A percentile compares a stretch with the other conserved stretches of the same genome.
Evolutionary conservation across 305 asterid genomes (phyloP).

Genomic region (Plantago coronopus): DNA sequence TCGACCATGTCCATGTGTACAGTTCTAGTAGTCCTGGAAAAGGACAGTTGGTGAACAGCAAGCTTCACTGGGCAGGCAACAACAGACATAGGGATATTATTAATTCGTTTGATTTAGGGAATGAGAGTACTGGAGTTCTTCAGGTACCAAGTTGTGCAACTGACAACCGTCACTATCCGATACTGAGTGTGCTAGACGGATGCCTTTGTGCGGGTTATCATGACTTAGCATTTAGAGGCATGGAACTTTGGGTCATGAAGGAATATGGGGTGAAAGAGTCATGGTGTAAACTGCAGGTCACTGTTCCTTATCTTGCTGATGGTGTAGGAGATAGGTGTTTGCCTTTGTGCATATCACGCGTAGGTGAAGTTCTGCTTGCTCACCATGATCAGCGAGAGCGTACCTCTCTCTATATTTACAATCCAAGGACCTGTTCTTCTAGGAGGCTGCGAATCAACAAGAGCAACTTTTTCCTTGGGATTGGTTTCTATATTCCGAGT

Average conservation of each 20-base stretch:
- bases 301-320: constrained; percentile 17
- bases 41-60: constrained; percentile 35
- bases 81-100: constrained; percentile 11
- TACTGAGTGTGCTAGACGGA: no score
- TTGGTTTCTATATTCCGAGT: no score
- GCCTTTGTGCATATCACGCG: no score
- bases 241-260: constrained; percentile 34
- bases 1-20: constrained; percentile 1
- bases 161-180: no score
- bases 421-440: constrained; percentile 4
- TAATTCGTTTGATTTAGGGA: constrained; percentile 32
- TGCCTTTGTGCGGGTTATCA: constrained; percentile 14
- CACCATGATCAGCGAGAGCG: no score
- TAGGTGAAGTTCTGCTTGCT: constrained; percentile 25
- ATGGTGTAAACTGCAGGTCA: constrained; percentile 30
- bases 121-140: constrained; percentile 5
- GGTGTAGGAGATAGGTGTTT: neutral
- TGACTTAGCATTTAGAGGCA: neutral
- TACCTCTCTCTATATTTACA: constrained; percentile 8
- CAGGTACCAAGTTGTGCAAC: constrained; percentile 28
- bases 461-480: no score
- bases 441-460: no score
- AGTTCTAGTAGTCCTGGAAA: neutral
- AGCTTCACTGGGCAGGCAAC: constrained; percentile 36
- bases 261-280: constrained; percentile 31